phyloP scores from a whole-genome alignment of 306 rosid genomes.

The Trifolium dubium region DNA sequence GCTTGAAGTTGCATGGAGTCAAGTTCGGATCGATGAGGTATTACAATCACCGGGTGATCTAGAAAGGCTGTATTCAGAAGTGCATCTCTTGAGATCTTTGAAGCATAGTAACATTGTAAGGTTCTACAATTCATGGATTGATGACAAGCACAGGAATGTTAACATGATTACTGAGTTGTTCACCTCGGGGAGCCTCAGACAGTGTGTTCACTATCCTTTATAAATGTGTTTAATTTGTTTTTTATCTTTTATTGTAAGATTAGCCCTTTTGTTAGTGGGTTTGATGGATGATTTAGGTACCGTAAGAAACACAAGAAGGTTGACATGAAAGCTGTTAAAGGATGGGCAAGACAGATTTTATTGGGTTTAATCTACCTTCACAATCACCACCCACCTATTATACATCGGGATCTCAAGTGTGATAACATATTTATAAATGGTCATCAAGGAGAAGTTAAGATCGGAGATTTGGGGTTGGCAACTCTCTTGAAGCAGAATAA shows the following conservation, averaged over 20 bases:
- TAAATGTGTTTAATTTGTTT: conserved; percentile 12
- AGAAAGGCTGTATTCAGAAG: conserved; percentile 75
- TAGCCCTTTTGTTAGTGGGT: conserved; percentile 27
- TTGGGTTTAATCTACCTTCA: conserved; percentile 56
- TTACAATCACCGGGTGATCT: conserved; percentile 26
- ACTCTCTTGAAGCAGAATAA: conserved; percentile 49
- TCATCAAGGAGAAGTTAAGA: conserved; percentile 60
- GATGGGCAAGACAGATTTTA: conserved; percentile 56
- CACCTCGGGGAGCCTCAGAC: conserved; percentile 47
- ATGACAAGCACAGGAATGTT: conserved; percentile 69
- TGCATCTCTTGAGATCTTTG: conserved; percentile 72
- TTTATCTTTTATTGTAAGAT: conserved; percentile 18
- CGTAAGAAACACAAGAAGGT: conserved; percentile 51
- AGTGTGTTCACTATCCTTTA: conserved; percentile 32
- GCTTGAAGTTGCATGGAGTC: conserved; percentile 32
- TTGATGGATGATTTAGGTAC: conserved; percentile 50
- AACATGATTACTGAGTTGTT: conserved; percentile 90
- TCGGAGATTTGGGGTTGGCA: conserved; percentile 59
- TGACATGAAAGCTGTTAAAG: conserved; percentile 51
- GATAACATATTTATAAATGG: conserved; percentile 63
- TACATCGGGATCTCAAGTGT: conserved; percentile 60
- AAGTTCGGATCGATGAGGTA: conserved; percentile 34
- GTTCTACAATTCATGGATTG: conserved; percentile 86
- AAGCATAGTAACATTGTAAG: conserved; percentile 70
- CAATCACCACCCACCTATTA: conserved; percentile 54